Conservation (phyloP, 2,329 filamentous ascomycete genomes). For the Chrysosporium queenslandicum region DNA sequence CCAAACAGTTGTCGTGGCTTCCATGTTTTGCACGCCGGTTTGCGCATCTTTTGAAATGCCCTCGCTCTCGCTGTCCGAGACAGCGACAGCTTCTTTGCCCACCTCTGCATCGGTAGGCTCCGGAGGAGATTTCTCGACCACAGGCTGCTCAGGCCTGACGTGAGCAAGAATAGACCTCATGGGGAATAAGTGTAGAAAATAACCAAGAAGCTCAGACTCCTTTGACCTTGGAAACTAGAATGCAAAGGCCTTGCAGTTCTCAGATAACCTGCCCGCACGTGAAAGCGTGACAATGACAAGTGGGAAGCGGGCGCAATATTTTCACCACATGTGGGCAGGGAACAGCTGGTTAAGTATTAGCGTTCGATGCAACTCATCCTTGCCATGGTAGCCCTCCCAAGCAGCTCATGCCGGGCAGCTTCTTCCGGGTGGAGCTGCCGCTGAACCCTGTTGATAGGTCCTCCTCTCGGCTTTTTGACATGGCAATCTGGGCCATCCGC, state of each 20-base stretch:
- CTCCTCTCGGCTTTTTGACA: background rate
- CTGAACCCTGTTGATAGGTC: background rate
- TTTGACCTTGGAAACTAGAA: background rate
- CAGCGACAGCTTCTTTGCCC: background rate
- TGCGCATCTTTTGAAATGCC: constrained; percentile 13
- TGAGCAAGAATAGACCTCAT: constrained; percentile 4
- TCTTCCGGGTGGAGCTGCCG: background rate
- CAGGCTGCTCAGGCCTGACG: constrained; percentile 15
- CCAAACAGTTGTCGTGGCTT: constrained; percentile 36
- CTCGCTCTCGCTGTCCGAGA: constrained; percentile 7
- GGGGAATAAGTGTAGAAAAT: background rate
- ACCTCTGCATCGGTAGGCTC: background rate
- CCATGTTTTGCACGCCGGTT: constrained; percentile 32
- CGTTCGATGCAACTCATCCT: background rate
- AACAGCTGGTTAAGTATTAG: constrained; percentile 1
- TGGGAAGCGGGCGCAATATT: background rate
- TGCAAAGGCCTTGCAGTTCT: background rate
- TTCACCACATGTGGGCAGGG: background rate
- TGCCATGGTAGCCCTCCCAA: background rate
- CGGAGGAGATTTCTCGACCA: constrained; percentile 7
- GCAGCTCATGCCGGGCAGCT: background rate
- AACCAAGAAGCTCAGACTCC: background rate
- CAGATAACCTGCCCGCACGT: background rate
- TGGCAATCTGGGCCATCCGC: background rate
- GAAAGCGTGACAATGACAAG: background rate